Percentiles rank a stretch among this genome's conserved stretches.
phyloP scores from a whole-genome alignment of 2,329 filamentous ascomycete genomes.

The Xylaria sp. region DNA sequence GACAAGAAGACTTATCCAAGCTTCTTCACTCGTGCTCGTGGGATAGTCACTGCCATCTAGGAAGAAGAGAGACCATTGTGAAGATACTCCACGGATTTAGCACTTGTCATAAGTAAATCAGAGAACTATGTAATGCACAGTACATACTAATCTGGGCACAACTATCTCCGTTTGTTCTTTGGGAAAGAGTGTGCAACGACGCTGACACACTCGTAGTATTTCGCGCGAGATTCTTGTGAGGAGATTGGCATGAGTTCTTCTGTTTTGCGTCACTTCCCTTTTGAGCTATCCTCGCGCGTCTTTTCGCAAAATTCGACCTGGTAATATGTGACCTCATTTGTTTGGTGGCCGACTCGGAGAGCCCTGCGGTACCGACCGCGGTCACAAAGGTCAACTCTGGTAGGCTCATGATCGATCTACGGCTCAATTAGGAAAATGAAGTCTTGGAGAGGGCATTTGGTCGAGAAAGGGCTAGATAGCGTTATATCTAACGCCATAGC shows the following conservation, averaged over 20 bases:
- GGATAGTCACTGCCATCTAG: conserved; percentile 19
- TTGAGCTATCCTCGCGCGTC: conserved; percentile 19
- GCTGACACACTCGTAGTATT: neutral
- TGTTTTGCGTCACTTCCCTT: neutral
- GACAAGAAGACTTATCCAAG: conserved; percentile 34
- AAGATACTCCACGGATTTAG: conserved; percentile 17
- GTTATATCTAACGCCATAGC: neutral
- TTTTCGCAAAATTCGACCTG: conserved; percentile 31
- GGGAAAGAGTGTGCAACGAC: neutral
- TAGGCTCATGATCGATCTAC: conserved; percentile 16
- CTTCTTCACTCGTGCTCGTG: conserved; percentile 25
- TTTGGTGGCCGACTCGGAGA: conserved; percentile 26
- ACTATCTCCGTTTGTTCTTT: neutral
- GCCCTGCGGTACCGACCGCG: conserved; percentile 23
- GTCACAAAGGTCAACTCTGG: conserved; percentile 30
- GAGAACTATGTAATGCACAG: neutral
- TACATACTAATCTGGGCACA: neutral
- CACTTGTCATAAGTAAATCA: neutral
- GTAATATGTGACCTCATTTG: conserved; percentile 31
- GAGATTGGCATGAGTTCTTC: neutral
- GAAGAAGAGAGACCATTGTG: conserved; percentile 23
- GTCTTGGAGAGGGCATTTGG: neutral
- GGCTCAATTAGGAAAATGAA: conserved; percentile 28
- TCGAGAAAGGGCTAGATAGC: neutral
- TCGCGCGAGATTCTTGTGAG: neutral